These are phyloP conservation scores for Conringia planisiliqua DNA, from an alignment of 345 rosid genomes.

Conservation along the genomic window DNA sequence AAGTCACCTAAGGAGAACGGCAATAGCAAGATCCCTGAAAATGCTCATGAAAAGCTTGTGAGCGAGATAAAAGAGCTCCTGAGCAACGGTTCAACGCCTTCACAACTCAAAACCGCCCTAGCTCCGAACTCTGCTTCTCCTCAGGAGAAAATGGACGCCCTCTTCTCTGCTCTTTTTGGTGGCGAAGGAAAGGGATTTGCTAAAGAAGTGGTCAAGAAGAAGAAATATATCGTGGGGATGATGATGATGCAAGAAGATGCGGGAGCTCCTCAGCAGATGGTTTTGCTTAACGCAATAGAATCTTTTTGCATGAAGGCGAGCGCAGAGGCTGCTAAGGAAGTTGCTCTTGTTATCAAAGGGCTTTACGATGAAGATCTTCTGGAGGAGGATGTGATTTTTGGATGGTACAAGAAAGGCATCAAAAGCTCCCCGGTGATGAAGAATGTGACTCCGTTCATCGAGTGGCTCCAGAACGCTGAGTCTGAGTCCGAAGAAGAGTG, in stretches of 20 bases:
- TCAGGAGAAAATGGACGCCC: constrained; percentile 49
- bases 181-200: constrained; percentile 51
- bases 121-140: constrained; percentile 34
- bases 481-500: constrained; percentile 69
- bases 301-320: constrained; percentile 37
- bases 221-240: constrained; percentile 44
- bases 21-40: constrained; percentile 10
- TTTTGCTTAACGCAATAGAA: constrained; percentile 48
- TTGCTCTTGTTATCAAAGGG: constrained; percentile 54
- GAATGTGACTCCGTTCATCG: constrained; percentile 51
- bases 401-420: constrained; percentile 52
- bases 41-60: constrained; percentile 32
- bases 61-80: constrained; percentile 40
- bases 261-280: constrained; percentile 38
- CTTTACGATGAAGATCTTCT: constrained; percentile 58
- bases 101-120: constrained; percentile 27
- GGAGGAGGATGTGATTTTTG: constrained; percentile 53
- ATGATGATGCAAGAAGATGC: constrained; percentile 35
- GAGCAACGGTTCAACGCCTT: constrained; percentile 34
- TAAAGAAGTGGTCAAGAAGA: constrained; percentile 45
- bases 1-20: constrained; percentile 31
- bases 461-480: constrained; percentile 76
- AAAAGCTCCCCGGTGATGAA: constrained; percentile 46
- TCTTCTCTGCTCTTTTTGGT: constrained; percentile 45
- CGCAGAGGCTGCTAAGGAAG: constrained; percentile 45